phyloP scores from a whole-genome alignment of 192 early-diverging fungal genomes.

The Ramicandelaber brevisporus region DNA sequence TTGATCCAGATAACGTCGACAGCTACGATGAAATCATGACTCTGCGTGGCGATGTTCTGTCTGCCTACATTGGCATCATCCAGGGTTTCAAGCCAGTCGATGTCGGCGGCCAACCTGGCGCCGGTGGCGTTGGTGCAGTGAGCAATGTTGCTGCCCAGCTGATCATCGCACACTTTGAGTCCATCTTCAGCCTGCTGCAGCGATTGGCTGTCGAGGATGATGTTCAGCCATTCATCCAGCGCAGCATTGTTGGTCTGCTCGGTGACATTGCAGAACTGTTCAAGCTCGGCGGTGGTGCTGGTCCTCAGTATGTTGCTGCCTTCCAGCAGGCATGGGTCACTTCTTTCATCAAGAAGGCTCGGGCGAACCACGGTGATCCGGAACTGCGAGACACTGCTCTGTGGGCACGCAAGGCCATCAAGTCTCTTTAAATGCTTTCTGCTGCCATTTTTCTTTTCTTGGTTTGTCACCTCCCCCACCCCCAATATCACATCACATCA shows the following conservation, averaged over 20 bases:
- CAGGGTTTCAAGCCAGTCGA: constrained; percentile 68
- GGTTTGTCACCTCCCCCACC: no score
- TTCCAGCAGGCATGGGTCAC: constrained; percentile 54
- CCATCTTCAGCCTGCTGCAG: constrained; percentile 67
- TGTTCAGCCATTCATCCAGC: constrained; percentile 31
- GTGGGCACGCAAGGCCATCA: constrained; percentile 19
- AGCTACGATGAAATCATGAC: constrained; percentile 67
- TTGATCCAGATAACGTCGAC: constrained; percentile 29
- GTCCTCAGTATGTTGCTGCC: constrained; percentile 32
- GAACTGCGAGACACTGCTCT: constrained; percentile 11
- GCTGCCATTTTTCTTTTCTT: no score
- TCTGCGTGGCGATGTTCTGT: constrained; percentile 70
- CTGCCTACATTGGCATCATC: constrained; percentile 88
- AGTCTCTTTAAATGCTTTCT: no score
- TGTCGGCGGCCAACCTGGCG: no score
- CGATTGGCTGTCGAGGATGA: no score
- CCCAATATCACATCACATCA: no score
- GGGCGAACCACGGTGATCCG: constrained; percentile 21
- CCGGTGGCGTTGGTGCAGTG: no score
- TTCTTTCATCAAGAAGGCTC: constrained; percentile 49
- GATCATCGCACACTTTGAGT: constrained; percentile 28
- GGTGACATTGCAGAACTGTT: constrained; percentile 89
- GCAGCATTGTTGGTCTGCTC: constrained; percentile 67
- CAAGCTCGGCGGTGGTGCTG: constrained; percentile 35
- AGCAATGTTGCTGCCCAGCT: no score